Conservation (phyloP, 768 basidiomycete species). For the Phaeotremella skinneri region DNA sequence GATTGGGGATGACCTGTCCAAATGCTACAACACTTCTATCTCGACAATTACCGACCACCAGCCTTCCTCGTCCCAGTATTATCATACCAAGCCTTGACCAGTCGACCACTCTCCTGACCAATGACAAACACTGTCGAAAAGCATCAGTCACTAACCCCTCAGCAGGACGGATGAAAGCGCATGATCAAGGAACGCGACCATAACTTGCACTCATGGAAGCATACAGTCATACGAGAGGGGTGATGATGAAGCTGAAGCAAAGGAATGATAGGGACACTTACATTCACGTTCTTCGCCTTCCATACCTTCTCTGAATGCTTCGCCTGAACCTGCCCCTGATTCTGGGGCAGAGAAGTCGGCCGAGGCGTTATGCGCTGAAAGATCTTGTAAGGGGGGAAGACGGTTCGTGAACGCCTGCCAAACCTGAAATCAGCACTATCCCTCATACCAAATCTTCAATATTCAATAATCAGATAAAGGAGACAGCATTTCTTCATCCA, state of each 20-base stretch:
- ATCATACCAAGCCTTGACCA: slow-evolving; percentile 82
- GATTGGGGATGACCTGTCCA: too few relatives aligned
- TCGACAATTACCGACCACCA: slow-evolving; percentile 1
- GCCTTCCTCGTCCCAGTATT: slow-evolving; percentile 21
- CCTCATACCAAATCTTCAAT: too few relatives aligned
- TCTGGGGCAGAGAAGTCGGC: slow-evolving; percentile 69
- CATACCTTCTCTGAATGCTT: slow-evolving; percentile 82
- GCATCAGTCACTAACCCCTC: not conserved
- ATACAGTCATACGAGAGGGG: not conserved
- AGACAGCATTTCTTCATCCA: too few relatives aligned
- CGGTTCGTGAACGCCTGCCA: slow-evolving; percentile 44
- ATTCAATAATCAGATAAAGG: too few relatives aligned
- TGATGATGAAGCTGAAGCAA: not conserved
- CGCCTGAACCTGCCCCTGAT: slow-evolving; percentile 71
- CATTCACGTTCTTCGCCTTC: slow-evolving; percentile 89
- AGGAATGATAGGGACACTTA: slow-evolving; percentile 60
- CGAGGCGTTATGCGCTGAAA: slow-evolving; percentile 37
- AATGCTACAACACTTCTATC: too few relatives aligned
- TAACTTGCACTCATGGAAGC: not conserved
- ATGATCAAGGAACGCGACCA: too few relatives aligned
- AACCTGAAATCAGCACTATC: too few relatives aligned
- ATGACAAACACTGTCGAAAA: slow-evolving; percentile 68
- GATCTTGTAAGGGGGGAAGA: slow-evolving; percentile 48
- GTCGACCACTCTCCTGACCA: slow-evolving; percentile 76
- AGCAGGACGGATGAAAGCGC: not conserved